A percentile compares a stretch with the other conserved stretches of the same genome.
phyloP scores from a whole-genome alignment of 345 rosid species.

The Cardamine resedifolia region DNA sequence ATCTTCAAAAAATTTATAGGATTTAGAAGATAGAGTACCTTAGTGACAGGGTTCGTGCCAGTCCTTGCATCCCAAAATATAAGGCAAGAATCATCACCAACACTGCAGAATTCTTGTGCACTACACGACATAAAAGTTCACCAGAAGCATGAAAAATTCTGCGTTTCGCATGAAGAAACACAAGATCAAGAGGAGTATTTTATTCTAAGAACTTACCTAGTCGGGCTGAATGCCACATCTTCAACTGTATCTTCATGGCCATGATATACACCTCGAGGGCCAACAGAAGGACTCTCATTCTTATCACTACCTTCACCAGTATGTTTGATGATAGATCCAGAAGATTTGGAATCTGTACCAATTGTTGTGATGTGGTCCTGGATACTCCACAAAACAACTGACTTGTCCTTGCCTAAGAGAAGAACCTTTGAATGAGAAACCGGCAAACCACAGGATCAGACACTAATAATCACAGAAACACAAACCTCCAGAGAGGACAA shows the following conservation, averaged over 20 bases:
- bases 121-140: slow-evolving; percentile 46
- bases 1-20: slow-evolving; percentile 59
- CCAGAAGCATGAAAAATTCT: slow-evolving; percentile 48
- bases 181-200: slow-evolving; percentile 9
- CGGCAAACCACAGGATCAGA: neutral
- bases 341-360: slow-evolving; percentile 66
- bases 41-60: slow-evolving; percentile 74
- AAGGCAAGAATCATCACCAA: slow-evolving; percentile 99
- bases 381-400: slow-evolving; percentile 96
- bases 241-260: slow-evolving; percentile 99
- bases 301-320: slow-evolving; percentile 71
- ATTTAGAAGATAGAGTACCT: slow-evolving; percentile 46
- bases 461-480: slow-evolving; percentile 24
- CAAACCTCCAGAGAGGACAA: slow-evolving; percentile 98
- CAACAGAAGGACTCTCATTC: slow-evolving; percentile 69
- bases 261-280: slow-evolving; percentile 88
- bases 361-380: slow-evolving; percentile 87
- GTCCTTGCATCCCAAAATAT: slow-evolving; percentile 97
- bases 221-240: slow-evolving; percentile 94
- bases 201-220: slow-evolving; percentile 58
- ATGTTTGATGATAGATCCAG: slow-evolving; percentile 75
- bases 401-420: slow-evolving; percentile 88
- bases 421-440: slow-evolving; percentile 32
- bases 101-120: slow-evolving; percentile 97
- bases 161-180: slow-evolving; percentile 39